A percentile compares a stretch with the other conserved stretches of the same genome.
These are phyloP conservation scores for Orbilia javanica DNA, from an alignment of 2,329 filamentous ascomycete genomes.

Conservation along the genomic window DNA sequence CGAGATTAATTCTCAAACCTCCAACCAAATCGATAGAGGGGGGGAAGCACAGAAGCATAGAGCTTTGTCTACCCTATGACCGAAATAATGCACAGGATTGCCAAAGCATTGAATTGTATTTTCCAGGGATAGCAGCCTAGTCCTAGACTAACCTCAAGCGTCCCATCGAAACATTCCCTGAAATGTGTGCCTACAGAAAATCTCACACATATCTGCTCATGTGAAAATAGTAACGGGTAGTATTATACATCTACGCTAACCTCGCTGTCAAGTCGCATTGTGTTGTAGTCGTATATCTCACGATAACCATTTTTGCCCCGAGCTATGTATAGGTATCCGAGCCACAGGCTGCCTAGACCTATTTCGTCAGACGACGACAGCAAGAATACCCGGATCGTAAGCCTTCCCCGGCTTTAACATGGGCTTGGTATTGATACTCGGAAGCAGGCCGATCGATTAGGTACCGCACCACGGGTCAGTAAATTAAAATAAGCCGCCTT, in stretches of 20 bases:
- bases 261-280: background rate
- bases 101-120: background rate
- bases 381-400: background rate
- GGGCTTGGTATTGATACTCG: background rate
- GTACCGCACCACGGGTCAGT: background rate
- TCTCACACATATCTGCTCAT: background rate
- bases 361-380: background rate
- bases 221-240: background rate
- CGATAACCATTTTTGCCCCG: background rate
- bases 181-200: background rate
- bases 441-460: background rate
- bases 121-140: background rate
- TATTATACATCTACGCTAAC: background rate
- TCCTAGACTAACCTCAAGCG: background rate
- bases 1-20: background rate
- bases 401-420: background rate
- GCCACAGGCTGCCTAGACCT: background rate
- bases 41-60: no score
- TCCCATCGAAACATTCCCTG: background rate
- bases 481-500: background rate
- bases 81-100: no score
- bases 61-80: no score
- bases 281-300: background rate
- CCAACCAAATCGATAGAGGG: no score
- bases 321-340: background rate